These are phyloP conservation scores for Venturiaceae sp. DNA, from an alignment of 2,329 filamentous ascomycete genomes.

Conservation along the genomic window DNA sequence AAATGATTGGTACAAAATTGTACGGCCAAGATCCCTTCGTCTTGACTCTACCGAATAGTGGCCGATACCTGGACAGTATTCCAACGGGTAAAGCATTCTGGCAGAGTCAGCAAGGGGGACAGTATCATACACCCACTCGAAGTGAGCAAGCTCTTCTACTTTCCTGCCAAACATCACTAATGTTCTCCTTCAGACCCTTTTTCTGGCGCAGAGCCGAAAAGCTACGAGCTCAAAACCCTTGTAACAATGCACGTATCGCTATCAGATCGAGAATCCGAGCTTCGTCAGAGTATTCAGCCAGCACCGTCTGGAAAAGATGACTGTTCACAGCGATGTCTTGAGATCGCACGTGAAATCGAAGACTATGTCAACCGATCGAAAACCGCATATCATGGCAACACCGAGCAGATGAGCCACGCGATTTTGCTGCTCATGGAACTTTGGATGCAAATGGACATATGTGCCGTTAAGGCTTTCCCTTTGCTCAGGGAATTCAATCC, in stretches of 20 bases:
- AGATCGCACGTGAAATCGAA: background rate
- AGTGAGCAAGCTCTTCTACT: no score
- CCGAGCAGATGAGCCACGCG: constrained; percentile 24
- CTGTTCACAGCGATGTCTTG: background rate
- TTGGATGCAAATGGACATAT: constrained; percentile 48
- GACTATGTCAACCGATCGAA: background rate
- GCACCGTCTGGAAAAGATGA: background rate
- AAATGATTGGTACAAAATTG: background rate
- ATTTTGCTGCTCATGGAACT: constrained; percentile 47
- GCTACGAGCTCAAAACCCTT: background rate
- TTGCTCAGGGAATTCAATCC: constrained; percentile 44
- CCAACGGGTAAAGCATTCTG: background rate
- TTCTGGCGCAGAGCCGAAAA: no score
- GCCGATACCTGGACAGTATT: background rate
- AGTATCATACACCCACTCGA: no score
- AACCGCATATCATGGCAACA: background rate
- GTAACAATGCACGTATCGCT: background rate
- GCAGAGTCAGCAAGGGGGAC: background rate
- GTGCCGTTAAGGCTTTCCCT: constrained; percentile 31
- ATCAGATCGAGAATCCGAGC: background rate
- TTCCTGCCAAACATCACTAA: no score
- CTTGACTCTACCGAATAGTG: background rate
- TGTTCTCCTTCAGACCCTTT: no score
- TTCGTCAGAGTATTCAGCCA: background rate
- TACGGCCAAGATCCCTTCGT: background rate